Percentiles rank a stretch among this genome's conserved stretches.
Conservation (phyloP, 2,329 filamentous ascomycete genomes). For the Chrysosporium queenslandicum region DNA sequence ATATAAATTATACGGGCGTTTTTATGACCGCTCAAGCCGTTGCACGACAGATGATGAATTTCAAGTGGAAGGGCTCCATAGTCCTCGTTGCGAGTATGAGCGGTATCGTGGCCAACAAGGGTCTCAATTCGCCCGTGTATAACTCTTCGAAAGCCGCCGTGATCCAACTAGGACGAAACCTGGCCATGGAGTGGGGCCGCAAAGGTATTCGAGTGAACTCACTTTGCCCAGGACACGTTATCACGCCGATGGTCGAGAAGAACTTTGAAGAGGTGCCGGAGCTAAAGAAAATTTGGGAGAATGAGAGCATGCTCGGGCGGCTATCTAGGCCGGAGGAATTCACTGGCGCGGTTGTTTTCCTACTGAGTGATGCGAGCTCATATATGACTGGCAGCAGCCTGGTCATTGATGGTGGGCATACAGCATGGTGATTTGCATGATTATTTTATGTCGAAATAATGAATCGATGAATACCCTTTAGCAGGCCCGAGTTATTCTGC, state of each 20-base stretch:
- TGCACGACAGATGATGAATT: slow-evolving; percentile 26
- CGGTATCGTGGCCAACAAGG: slow-evolving; percentile 42
- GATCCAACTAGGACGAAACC: slow-evolving; percentile 42
- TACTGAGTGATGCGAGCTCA: slow-evolving; percentile 56
- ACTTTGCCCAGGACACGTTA: slow-evolving; percentile 45
- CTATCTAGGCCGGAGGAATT: slow-evolving; percentile 49
- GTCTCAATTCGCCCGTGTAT: slow-evolving; percentile 37
- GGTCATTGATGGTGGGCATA: slow-evolving; percentile 62
- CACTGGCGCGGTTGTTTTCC: slow-evolving; percentile 56
- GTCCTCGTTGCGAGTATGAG: slow-evolving; percentile 45
- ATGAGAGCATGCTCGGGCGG: slow-evolving; percentile 44
- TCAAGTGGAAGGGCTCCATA: slow-evolving; percentile 33
- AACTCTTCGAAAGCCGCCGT: slow-evolving; percentile 48
- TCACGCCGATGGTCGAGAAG: slow-evolving; percentile 66
- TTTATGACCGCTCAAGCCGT: slow-evolving; percentile 41
- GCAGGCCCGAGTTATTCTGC: too few relatives aligned
- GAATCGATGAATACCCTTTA: neutral
- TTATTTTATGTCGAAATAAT: neutral
- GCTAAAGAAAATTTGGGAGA: slow-evolving; percentile 34
- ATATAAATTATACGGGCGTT: slow-evolving; percentile 43
- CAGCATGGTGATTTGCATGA: slow-evolving; percentile 30
- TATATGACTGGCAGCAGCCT: slow-evolving; percentile 63
- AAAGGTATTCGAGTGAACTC: slow-evolving; percentile 46
- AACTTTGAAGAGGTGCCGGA: slow-evolving; percentile 65
- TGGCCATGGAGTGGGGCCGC: slow-evolving; percentile 46